Conservation (phyloP, 352 stramenopile genomes). For the Pythium plurisporium region DNA sequence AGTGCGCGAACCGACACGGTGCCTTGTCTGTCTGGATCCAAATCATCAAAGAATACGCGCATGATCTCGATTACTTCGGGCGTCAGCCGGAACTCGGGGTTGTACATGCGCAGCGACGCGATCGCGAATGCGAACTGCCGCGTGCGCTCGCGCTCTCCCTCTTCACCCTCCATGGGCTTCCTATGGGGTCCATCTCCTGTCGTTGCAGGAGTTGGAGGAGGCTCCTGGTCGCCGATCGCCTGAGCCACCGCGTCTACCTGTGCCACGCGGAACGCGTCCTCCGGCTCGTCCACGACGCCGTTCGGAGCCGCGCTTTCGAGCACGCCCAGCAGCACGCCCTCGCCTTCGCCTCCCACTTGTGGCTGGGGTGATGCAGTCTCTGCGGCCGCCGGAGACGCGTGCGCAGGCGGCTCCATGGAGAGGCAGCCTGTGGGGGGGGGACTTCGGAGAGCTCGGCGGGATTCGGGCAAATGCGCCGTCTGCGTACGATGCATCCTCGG, state of each 20-base stretch:
- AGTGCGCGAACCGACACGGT: slow-evolving; percentile 50
- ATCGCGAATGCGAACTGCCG: slow-evolving; percentile 46
- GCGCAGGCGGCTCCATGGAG: slow-evolving; percentile 3
- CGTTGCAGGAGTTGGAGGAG: too few species aligned
- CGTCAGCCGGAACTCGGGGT: slow-evolving; percentile 78
- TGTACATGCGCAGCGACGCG: slow-evolving; percentile 69
- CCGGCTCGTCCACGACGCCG: background rate
- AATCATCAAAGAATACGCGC: slow-evolving; percentile 70
- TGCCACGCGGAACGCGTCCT: too few species aligned
- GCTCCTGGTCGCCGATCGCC: too few species aligned
- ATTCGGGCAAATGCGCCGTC: slow-evolving; percentile 5
- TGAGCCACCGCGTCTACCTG: too few species aligned
- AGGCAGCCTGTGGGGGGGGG: too few species aligned
- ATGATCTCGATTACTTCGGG: slow-evolving; percentile 79
- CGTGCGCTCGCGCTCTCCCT: slow-evolving; percentile 11
- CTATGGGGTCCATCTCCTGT: too few species aligned
- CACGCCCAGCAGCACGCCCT: background rate
- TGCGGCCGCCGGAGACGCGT: background rate
- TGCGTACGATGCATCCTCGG: too few species aligned
- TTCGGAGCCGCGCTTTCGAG: slow-evolving; percentile 5
- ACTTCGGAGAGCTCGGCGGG: slow-evolving; percentile 3
- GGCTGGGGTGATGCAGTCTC: background rate
- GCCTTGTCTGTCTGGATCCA: slow-evolving; percentile 43
- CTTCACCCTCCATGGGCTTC: too few species aligned
- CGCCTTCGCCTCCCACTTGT: background rate